Base-by-base conservation (phyloP, 1,284 basidiomycete species). In the Mycosarcoma maydis region DNA sequence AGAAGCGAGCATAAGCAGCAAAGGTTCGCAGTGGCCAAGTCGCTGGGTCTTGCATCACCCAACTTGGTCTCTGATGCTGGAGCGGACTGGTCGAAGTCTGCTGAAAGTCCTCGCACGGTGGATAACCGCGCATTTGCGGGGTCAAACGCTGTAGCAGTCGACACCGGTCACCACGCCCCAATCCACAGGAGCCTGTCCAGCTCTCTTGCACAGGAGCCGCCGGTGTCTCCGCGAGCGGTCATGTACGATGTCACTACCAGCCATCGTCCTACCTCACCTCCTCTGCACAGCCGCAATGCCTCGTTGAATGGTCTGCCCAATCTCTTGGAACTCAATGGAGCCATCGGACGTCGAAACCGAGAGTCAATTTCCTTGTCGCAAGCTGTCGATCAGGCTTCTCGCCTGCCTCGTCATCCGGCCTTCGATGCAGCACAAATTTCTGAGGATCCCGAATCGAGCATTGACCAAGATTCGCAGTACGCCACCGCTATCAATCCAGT, bases 201-300 rank as follows among this genome's bases (percentile, higher is more conserved):
- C 46, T 43, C 52, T 6, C 14, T 38, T 6, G 40, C 53, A n/a
- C 64, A 56, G 9, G 57, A 61, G 17, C 45, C 50, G 7, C 48
- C 56, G 17, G 14, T 55, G 11, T 67, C 64, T 16, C 64, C 64
- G 9, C 44, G 69, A 24, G 72, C 70, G 11, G 76, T 78, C 30
- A 72, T 73, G 75, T 78, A 78, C 59, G 76, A 78, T 32, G 76
- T 78, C 26, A 78, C 76, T 10, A 64, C 67, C 11, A 75, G 72
- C 29, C 76, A 78, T 39, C 65, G 76, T 9, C 76, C 76, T 16
- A 77, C 70, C 1, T 78, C 76, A 11, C 75, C 75, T 4, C 60
- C 75, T 6, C 46, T 72, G 17, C 59, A 68, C 32, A 56, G 59
- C 11, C 56, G 57, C 24, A 65, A 55, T 17, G 54, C 54, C 6